Conservation (phyloP, 257 asterid species). For the Solanum chmielewskii region DNA sequence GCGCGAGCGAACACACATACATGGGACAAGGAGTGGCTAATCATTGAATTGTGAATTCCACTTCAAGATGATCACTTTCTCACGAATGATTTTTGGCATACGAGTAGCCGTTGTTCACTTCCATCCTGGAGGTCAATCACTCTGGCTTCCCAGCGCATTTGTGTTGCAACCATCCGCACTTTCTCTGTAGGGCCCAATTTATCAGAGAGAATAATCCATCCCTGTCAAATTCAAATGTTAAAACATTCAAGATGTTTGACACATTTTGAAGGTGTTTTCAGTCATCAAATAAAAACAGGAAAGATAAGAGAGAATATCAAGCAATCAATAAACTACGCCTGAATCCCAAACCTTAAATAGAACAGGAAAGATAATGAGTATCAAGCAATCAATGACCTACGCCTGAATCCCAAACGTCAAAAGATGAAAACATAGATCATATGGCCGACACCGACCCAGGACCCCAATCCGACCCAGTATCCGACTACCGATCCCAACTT, state of each 20-base stretch:
- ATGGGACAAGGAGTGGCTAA: conserved; percentile 15
- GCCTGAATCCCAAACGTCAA: neutral
- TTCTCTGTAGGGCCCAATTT: conserved; percentile 43
- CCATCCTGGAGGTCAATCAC: conserved; percentile 77
- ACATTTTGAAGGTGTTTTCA: neutral
- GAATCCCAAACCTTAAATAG: neutral
- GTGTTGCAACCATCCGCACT: conserved; percentile 54
- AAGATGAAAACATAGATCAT: neutral
- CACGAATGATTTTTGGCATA: conserved; percentile 79
- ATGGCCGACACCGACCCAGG: neutral
- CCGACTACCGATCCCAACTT: neutral
- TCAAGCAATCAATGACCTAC: neutral
- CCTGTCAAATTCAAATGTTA: conserved; percentile 27
- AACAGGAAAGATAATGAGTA: neutral
- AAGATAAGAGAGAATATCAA: neutral
- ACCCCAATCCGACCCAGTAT: neutral
- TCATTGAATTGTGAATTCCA: conserved; percentile 9
- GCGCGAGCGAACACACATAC: neutral
- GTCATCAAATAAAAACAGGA: neutral
- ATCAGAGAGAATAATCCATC: conserved; percentile 82
- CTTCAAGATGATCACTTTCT: conserved; percentile 44
- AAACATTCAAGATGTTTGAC: neutral
- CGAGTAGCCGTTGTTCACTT: conserved; percentile 71
- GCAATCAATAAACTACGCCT: neutral
- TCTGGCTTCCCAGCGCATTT: conserved; percentile 91